These are phyloP conservation scores for Achaetomium macrosporum DNA, from an alignment of 2,329 filamentous ascomycete species.

Conservation along the genomic window DNA sequence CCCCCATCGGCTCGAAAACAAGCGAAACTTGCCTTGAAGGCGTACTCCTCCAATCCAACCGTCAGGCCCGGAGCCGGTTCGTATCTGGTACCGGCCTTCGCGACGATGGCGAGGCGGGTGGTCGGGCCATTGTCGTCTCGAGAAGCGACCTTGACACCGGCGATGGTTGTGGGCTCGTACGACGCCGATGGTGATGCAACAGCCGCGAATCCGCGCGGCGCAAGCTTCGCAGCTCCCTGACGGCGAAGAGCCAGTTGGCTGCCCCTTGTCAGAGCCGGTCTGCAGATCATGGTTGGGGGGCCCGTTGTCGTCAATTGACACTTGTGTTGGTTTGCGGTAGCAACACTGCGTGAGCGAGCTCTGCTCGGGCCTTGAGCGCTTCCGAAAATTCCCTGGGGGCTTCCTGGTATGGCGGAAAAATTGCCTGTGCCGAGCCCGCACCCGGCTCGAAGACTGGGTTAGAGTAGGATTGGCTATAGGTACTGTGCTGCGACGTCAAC, in stretches of 20 bases:
- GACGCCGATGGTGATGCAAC: slow-evolving; percentile 64
- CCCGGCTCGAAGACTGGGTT: background rate
- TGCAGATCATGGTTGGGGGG: slow-evolving; percentile 57
- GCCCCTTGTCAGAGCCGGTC: slow-evolving; percentile 54
- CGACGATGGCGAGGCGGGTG: slow-evolving; percentile 83
- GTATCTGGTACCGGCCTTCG: slow-evolving; percentile 91
- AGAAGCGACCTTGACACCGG: slow-evolving; percentile 87
- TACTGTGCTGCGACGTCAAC: slow-evolving; percentile 3
- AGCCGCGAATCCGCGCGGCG: slow-evolving; percentile 50
- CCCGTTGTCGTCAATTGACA: slow-evolving; percentile 48
- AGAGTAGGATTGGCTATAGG: background rate
- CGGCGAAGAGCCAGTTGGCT: slow-evolving; percentile 53
- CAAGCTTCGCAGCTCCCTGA: slow-evolving; percentile 49
- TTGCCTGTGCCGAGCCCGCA: slow-evolving; percentile 23
- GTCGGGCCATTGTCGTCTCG: slow-evolving; percentile 84
- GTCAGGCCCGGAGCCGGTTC: slow-evolving; percentile 85
- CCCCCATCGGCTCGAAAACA: slow-evolving; percentile 2
- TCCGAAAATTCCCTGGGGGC: slow-evolving; percentile 28
- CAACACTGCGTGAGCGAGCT: slow-evolving; percentile 25
- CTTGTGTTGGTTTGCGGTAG: slow-evolving; percentile 31
- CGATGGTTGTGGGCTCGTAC: slow-evolving; percentile 81
- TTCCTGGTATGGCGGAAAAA: slow-evolving; percentile 25
- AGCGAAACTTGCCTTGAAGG: slow-evolving; percentile 71
- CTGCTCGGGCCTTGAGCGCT: slow-evolving; percentile 18
- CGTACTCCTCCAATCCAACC: slow-evolving; percentile 87